A percentile compares a stretch with the other conserved stretches of the same genome.
phyloP scores from a whole-genome alignment of 345 rosid genomes.

The Anacardium occidentale region DNA sequence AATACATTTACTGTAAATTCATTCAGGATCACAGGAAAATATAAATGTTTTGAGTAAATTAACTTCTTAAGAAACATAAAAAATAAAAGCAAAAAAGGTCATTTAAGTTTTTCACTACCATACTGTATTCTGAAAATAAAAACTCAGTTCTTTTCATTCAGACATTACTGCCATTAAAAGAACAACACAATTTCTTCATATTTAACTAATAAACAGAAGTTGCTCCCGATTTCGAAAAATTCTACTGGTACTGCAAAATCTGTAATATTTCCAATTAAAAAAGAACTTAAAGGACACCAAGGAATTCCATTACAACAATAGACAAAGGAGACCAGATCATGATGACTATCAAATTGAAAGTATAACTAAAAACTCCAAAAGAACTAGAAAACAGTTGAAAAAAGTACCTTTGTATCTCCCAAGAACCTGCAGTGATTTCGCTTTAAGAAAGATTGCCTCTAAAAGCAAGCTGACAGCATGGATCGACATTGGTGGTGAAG shows the following conservation, averaged over 20 bases:
- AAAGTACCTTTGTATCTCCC: slow-evolving; percentile 64
- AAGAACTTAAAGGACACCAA: neutral
- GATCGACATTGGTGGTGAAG: slow-evolving; percentile 59
- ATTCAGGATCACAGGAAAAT: too few relatives aligned
- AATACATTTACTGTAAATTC: neutral
- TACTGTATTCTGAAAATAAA: neutral
- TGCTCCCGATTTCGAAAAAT: slow-evolving; percentile 1
- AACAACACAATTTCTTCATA: neutral
- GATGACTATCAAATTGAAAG: neutral
- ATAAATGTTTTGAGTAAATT: neutral
- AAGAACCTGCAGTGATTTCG: slow-evolving; percentile 68
- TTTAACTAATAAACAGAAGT: neutral
- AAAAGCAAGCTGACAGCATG: slow-evolving; percentile 71
- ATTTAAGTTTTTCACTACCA: neutral
- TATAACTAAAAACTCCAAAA: neutral
- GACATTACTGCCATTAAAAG: neutral
- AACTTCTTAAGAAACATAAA: neutral
- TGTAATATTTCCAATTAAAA: neutral
- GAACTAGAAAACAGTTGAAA: neutral
- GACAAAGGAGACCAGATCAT: neutral
- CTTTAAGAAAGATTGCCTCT: slow-evolving; percentile 82
- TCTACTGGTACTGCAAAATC: neutral
- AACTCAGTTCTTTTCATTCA: neutral
- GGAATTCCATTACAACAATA: neutral
- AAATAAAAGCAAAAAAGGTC: neutral